Evolutionary conservation across 371 early-diverging fungal species (phyloP), one percentile per base, ranked within the genome.

Genomic region (Mortierella sp.): DNA sequence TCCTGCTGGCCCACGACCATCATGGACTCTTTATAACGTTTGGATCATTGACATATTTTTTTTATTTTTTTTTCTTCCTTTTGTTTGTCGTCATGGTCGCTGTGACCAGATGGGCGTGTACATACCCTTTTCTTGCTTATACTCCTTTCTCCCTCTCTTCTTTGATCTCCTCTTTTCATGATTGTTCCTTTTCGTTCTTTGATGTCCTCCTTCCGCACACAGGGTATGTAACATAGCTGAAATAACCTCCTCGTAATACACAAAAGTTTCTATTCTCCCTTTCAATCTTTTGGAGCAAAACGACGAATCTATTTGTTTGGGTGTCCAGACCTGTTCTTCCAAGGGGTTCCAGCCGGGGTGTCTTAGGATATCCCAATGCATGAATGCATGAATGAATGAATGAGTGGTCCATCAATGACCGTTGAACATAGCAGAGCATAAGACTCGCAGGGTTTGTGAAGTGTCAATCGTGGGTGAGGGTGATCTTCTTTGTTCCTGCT

Each of bases 201-300:
- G 60, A 28, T 60, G 60, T 60, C 60, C 60, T 60, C n/a, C 14
- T 54, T 60, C 60, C 19, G 31, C 60, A 14, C 19, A n/a, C 60
- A 60, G 60, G 60, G 60, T 60, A 60, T 60, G 60, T 60, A 60
- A 28, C 60, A 60, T 60, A 60, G 60, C 60, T 60, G 28, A 60
- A 60, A 60, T 16, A 28, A 14, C 31, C 28, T 28, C 42, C 42
- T 38, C 11, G 14, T 60, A 60, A 60, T 60, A 60, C 60, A 60
- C 48, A 60, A 58, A 60, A 60, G 60, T 26, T 60, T 31, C 28
- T 31, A 1, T 55, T 58, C 26, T 28, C 31, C 14, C 48, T 48
- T 48, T 14, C 14, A 8, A 48, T 48, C 48, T 48, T 48, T 5
- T 38, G 42, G 5, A 38, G 42, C 48, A 48, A 45, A 11, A 8